Evolutionary conservation across 1,284 basidiomycete species (phyloP).

Genomic region (Bondarzewia mesenterica): DNA sequence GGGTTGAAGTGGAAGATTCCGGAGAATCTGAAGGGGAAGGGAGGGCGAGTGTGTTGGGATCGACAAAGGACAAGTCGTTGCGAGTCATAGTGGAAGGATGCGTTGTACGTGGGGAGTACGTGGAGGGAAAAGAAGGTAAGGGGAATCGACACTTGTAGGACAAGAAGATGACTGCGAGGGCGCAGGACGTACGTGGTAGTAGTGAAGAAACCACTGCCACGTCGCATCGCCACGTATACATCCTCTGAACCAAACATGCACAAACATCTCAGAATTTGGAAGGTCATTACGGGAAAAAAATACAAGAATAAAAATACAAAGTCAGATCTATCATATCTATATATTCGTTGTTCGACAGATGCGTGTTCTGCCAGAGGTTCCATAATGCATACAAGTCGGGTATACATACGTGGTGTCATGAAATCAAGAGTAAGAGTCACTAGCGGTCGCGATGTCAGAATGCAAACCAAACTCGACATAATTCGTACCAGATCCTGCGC

Average conservation of each 20-base stretch:
- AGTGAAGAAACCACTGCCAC: slow-evolving; percentile 12
- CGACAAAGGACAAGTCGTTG: slow-evolving; percentile 21
- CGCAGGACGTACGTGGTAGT: slow-evolving; percentile 16
- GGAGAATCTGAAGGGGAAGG: slow-evolving; percentile 23
- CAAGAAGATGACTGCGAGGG: slow-evolving; percentile 7
- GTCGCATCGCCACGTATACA: slow-evolving; percentile 10
- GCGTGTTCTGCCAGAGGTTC: no score
- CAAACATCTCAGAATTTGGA: no score
- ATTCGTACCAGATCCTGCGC: neutral
- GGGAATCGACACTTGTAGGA: neutral
- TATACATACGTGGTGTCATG: no score
- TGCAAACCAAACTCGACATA: no score
- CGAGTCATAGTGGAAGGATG: slow-evolving; percentile 7
- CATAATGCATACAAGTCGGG: no score
- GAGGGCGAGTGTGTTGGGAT: slow-evolving; percentile 31
- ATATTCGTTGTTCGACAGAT: slow-evolving; percentile 1
- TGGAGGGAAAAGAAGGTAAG: neutral
- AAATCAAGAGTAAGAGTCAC: no score
- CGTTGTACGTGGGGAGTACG: slow-evolving; percentile 3
- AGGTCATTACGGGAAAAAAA: no score
- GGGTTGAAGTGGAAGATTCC: slow-evolving; percentile 10
- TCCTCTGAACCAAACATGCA: slow-evolving; percentile 1
- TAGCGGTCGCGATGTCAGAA: no score
- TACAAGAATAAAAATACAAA: slow-evolving; percentile 1
- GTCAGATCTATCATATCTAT: neutral